Evolutionary conservation across 192 early-diverging fungal species (phyloP).

Genomic region (Geosiphon pyriformis): DNA sequence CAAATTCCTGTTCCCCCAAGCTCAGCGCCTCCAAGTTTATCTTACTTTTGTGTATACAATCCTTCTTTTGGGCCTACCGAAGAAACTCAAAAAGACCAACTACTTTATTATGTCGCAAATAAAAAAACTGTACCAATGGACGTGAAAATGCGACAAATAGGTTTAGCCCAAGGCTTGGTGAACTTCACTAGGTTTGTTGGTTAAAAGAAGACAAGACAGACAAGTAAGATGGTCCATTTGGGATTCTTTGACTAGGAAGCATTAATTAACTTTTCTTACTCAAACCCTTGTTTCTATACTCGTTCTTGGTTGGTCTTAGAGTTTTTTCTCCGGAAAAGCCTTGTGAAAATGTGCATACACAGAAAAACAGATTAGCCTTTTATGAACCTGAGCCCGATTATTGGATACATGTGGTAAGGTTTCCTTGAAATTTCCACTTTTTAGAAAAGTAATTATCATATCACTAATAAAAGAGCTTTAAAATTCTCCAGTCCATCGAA

Average conservation of each 20-base stretch:
- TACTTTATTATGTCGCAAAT: conserved; percentile 68
- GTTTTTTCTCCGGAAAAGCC: conserved; percentile 47
- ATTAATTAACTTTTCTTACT: not conserved
- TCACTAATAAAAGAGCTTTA: not conserved
- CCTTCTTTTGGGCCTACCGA: conserved; percentile 59
- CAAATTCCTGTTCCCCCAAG: no score
- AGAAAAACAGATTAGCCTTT: conserved; percentile 55
- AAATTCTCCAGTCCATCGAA: conserved; percentile 30
- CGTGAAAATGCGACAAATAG: conserved; percentile 68
- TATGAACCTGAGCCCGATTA: conserved; percentile 52
- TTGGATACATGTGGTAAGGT: conserved; percentile 55
- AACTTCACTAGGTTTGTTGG: conserved; percentile 60
- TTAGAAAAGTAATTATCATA: not conserved
- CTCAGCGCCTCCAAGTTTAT: conserved; percentile 39
- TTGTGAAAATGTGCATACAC: conserved; percentile 54
- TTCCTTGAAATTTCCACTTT: conserved; percentile 2
- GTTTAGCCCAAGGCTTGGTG: conserved; percentile 65
- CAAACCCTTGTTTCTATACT: not conserved
- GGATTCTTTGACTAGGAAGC: no score
- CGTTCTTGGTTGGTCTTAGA: conserved; percentile 25
- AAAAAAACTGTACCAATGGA: conserved; percentile 66
- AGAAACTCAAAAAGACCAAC: conserved; percentile 69
- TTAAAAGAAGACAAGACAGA: no score
- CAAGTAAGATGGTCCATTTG: no score
- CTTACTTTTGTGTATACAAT: conserved; percentile 73